Evolutionary conservation across 2,329 filamentous ascomycete genomes (phyloP).

Genomic region (Cyphellophora europaea): DNA sequence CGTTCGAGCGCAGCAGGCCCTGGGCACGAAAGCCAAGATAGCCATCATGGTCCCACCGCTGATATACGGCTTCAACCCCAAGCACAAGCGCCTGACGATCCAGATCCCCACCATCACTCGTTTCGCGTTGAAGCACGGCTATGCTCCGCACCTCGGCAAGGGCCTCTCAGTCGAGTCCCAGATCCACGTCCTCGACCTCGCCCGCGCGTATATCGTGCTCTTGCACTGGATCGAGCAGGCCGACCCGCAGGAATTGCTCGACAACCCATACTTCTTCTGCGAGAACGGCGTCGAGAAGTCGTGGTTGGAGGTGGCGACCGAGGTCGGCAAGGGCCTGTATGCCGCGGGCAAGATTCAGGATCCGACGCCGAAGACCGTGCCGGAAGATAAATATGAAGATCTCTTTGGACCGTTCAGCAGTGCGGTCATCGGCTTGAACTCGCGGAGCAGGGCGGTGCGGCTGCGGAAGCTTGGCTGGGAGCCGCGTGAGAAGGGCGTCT

Average conservation of each 20-base stretch:
- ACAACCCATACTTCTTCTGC: constrained; percentile 42
- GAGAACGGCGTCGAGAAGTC: constrained; percentile 31
- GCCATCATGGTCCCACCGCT: constrained; percentile 39
- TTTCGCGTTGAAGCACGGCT: constrained; percentile 40
- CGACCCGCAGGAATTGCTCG: constrained; percentile 20
- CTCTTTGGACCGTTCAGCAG: constrained; percentile 29
- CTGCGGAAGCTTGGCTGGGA: constrained; percentile 38
- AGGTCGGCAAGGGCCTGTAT: constrained; percentile 30
- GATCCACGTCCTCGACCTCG: constrained; percentile 41
- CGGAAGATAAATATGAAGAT: constrained; percentile 29
- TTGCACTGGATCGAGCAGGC: constrained; percentile 34
- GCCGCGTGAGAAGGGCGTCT: constrained; percentile 33
- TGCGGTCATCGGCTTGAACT: constrained; percentile 32
- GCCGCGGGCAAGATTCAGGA: constrained; percentile 28
- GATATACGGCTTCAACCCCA: constrained; percentile 35
- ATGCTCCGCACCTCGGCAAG: constrained; percentile 33
- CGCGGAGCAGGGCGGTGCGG: constrained; percentile 32
- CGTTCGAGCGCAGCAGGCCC: constrained; percentile 24
- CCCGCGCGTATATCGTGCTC: constrained; percentile 34
- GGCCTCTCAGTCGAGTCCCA: constrained; percentile 33
- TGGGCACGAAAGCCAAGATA: constrained; percentile 32
- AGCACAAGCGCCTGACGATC: constrained; percentile 33
- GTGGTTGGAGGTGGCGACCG: constrained; percentile 31
- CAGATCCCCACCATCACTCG: constrained; percentile 38
- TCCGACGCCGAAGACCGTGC: constrained; percentile 27